phyloP scores from a whole-genome alignment of 2,329 filamentous ascomycete species.

The Hymenoscyphus repandus region DNA sequence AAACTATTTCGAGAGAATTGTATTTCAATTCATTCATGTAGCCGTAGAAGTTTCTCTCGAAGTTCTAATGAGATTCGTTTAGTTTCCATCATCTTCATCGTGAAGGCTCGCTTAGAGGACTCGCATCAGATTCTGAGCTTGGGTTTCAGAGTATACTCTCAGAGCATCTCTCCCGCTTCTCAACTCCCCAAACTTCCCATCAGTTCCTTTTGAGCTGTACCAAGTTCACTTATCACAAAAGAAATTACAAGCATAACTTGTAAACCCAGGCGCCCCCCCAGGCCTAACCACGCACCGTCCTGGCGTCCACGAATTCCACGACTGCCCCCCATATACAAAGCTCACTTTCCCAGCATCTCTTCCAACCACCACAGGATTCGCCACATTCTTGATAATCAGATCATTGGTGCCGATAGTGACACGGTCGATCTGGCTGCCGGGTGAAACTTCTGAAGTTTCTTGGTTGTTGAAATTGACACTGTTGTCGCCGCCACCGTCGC shows the following conservation, averaged over 20 bases:
- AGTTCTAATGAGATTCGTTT: no score
- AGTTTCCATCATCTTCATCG: no score
- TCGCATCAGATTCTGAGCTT: no score
- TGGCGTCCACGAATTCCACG: conserved; percentile 9
- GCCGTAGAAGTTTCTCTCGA: no score
- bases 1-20: no score
- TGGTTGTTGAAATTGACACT: conserved; percentile 7
- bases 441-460: not conserved
- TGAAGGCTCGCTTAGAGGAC: no score
- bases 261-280: conserved; percentile 2
- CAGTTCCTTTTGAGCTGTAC: no score
- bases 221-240: conserved; percentile 2
- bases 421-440: not conserved
- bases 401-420: conserved; percentile 10
- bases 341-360: conserved; percentile 14
- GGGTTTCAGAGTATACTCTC: no score
- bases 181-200: no score
- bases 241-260: conserved; percentile 3
- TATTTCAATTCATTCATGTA: no score
- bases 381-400: conserved; percentile 9
- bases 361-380: conserved; percentile 6
- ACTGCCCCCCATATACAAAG: conserved; percentile 11
- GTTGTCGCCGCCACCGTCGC: conserved; percentile 1
- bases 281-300: conserved; percentile 6
- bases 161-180: no score